These are phyloP conservation scores for Raphanus hybrid DNA, from an alignment of 441 rosid species.

Conservation along the genomic window DNA sequence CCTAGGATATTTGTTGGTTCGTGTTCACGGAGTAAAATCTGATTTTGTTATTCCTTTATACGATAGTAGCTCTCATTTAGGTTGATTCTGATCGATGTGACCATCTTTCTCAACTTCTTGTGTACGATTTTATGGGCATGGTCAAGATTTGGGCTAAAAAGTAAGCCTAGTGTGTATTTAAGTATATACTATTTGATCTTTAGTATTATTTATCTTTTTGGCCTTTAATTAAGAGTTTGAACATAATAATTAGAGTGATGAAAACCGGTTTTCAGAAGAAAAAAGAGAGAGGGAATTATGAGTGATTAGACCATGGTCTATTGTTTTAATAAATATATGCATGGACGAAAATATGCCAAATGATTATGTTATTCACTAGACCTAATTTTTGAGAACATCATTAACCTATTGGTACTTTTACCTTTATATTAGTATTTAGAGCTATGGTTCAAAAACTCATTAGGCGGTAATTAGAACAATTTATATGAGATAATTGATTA, in stretches of 20 bases:
- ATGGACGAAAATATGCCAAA: conserved; percentile 30
- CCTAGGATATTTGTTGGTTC: neutral
- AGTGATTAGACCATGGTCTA: conserved; percentile 6
- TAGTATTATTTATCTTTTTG: neutral
- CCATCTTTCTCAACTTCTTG: neutral
- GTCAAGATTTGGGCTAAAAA: neutral
- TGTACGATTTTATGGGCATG: neutral
- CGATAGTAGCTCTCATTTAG: neutral
- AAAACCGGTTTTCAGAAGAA: no score
- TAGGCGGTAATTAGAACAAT: neutral
- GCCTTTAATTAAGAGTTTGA: neutral
- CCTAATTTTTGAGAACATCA: neutral
- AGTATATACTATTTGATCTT: neutral
- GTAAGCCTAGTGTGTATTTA: neutral
- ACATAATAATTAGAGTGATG: no score
- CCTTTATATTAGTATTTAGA: neutral
- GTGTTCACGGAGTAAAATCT: neutral
- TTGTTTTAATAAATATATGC: conserved; percentile 2
- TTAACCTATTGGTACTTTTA: neutral
- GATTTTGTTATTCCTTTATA: no score
- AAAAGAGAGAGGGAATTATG: neutral
- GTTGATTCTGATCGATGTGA: neutral
- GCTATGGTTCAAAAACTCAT: no score
- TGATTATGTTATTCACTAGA: conserved; percentile 26
- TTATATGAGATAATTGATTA: neutral